A percentile compares a stretch with the other conserved stretches of the same genome.
phyloP scores from a whole-genome alignment of 129 eudicot genomes.

The Flaveria trinervia region DNA sequence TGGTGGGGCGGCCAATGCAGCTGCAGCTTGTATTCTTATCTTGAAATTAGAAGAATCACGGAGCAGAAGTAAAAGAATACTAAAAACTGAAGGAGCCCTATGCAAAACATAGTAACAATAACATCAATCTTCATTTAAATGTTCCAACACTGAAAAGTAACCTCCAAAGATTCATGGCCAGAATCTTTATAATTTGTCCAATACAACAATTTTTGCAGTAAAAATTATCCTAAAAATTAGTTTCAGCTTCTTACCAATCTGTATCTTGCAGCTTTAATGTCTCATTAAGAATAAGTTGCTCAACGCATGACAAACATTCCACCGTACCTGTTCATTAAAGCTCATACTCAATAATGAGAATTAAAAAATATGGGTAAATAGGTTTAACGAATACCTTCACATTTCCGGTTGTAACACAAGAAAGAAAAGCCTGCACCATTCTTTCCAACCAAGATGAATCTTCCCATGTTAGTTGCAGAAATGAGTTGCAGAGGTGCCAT shows the following conservation, averaged over 20 bases:
- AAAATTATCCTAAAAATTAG: neutral
- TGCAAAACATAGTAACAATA: slow-evolving; percentile 24
- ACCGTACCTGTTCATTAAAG: slow-evolving; percentile 68
- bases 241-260: slow-evolving; percentile 65
- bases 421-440: slow-evolving; percentile 92
- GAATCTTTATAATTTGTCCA: neutral
- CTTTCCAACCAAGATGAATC: slow-evolving; percentile 54
- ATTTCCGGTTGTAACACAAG: slow-evolving; percentile 91
- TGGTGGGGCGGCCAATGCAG: slow-evolving; percentile 89
- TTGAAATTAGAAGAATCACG: slow-evolving; percentile 91
- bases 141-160: neutral
- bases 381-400: slow-evolving; percentile 63
- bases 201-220: neutral
- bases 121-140: neutral
- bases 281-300: slow-evolving; percentile 82
- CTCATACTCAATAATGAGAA: slow-evolving; percentile 6
- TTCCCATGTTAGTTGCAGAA: slow-evolving; percentile 32
- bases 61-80: slow-evolving; percentile 72
- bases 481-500: slow-evolving; percentile 20
- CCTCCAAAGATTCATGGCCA: neutral
- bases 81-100: slow-evolving; percentile 91
- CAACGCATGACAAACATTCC: slow-evolving; percentile 98
- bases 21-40: slow-evolving; percentile 97
- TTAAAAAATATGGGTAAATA: neutral
- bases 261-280: slow-evolving; percentile 61